phyloP scores from a whole-genome alignment of 2,329 filamentous ascomycete species.

The Colletotrichum noveboracense region DNA sequence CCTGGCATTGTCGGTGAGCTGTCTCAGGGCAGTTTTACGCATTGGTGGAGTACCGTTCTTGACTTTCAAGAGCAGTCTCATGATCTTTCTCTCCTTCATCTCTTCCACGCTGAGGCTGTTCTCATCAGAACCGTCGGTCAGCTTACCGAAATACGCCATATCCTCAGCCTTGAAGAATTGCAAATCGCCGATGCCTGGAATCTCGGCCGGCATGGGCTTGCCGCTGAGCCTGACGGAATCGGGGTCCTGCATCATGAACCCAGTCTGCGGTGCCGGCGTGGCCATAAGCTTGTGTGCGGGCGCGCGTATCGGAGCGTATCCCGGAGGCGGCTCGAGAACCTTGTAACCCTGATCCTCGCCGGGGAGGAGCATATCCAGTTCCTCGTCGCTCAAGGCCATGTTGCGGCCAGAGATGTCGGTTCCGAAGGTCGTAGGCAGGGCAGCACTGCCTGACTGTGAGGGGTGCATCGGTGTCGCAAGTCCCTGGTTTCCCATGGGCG shows the following conservation, averaged over 20 bases:
- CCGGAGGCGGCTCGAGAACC: conserved; percentile 86
- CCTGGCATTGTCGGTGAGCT: conserved; percentile 96
- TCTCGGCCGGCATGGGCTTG: conserved; percentile 92
- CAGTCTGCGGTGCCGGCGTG: conserved; percentile 76
- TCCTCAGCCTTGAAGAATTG: conserved; percentile 99
- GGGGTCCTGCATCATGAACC: conserved; percentile 98
- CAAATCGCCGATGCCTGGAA: conserved; percentile 92
- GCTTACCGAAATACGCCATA: conserved; percentile 98
- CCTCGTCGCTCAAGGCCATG: conserved; percentile 86
- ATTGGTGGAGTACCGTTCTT: conserved; percentile 99
- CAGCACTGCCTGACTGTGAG: conserved; percentile 60
- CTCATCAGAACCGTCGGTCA: conserved; percentile 93
- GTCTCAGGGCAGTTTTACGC: conserved; percentile 96
- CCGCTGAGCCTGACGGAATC: conserved; percentile 83
- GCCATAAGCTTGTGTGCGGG: conserved; percentile 77
- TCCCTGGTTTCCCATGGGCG: conserved; percentile 75
- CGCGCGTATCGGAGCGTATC: conserved; percentile 84
- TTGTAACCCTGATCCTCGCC: conserved; percentile 91
- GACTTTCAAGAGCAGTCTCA: conserved; percentile 94
- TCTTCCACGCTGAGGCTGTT: conserved; percentile 92
- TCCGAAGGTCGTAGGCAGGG: conserved; percentile 71
- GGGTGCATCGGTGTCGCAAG: conserved; percentile 80
- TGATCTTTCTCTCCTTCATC: conserved; percentile 97
- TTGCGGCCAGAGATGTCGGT: conserved; percentile 82
- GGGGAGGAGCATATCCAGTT: conserved; percentile 89